phyloP scores from a whole-genome alignment of 1,139 yeast species.

The Pneumocystis wakefieldiae region DNA sequence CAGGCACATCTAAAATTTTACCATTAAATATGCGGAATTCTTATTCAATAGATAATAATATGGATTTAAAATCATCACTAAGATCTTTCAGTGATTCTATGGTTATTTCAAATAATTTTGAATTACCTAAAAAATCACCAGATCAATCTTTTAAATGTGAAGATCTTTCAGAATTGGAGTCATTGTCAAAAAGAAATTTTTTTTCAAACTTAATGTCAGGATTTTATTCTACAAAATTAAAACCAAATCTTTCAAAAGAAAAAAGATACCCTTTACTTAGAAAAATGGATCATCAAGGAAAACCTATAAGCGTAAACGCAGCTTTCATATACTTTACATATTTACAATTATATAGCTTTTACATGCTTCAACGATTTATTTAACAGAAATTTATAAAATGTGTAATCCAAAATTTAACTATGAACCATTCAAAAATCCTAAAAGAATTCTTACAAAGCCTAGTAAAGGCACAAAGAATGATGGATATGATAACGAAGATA shows the following conservation, averaged over 20 bases:
- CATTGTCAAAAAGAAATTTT: background rate
- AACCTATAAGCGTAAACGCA: background rate
- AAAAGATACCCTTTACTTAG: background rate
- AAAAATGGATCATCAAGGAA: background rate
- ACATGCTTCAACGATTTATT: constrained; percentile 60
- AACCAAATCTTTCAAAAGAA: background rate
- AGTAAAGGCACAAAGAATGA: constrained; percentile 67
- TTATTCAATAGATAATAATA: background rate
- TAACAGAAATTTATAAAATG: constrained; percentile 66
- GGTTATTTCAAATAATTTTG: background rate
- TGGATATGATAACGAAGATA: constrained; percentile 77
- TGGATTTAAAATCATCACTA: background rate
- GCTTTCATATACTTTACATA: background rate
- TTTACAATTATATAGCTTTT: constrained; percentile 34
- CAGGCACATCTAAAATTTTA: background rate
- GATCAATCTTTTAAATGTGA: background rate
- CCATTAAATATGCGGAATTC: background rate
- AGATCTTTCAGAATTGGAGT: background rate
- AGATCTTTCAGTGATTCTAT: background rate
- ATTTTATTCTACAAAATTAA: background rate
- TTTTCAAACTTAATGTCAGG: background rate
- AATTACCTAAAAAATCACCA: background rate
- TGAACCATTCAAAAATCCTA: constrained; percentile 73
- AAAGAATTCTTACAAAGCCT: constrained; percentile 84
- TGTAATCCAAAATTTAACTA: constrained; percentile 83